Evolutionary conservation across 345 rosid species (phyloP).

Genomic region (Schrenkiella parvula): DNA sequence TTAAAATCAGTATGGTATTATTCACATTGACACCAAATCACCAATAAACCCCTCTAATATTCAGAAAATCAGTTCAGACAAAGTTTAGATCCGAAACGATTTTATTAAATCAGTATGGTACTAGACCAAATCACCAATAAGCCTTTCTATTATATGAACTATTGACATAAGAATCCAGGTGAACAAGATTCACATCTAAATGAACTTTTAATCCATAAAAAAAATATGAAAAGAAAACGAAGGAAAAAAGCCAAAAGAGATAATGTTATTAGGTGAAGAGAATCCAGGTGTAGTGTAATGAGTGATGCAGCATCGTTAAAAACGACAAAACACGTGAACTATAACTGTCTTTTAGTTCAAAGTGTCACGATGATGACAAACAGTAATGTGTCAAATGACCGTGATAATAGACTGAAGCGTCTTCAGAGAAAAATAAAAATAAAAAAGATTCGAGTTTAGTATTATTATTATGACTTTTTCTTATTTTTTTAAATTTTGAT

Average conservation of each 20-base stretch:
- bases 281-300: background rate
- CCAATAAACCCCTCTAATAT: no score
- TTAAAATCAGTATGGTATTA: no score
- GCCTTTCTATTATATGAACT: background rate
- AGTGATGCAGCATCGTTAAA: conserved; percentile 1
- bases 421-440: no score
- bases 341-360: conserved; percentile 5
- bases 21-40: no score
- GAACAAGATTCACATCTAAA: background rate
- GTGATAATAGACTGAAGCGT: conserved; percentile 5
- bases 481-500: background rate
- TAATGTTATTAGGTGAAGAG: conserved; percentile 26
- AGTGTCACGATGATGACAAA: background rate
- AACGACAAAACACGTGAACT: conserved; percentile 27
- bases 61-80: no score
- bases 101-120: no score
- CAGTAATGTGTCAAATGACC: background rate
- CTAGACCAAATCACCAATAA: no score
- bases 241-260: background rate
- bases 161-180: background rate
- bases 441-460: conserved; percentile 10
- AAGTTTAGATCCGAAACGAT: no score
- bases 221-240: background rate
- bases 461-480: background rate
- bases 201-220: background rate